phyloP scores from a whole-genome alignment of 106 monocot species.

The Dendrobium chrysotoxum region DNA sequence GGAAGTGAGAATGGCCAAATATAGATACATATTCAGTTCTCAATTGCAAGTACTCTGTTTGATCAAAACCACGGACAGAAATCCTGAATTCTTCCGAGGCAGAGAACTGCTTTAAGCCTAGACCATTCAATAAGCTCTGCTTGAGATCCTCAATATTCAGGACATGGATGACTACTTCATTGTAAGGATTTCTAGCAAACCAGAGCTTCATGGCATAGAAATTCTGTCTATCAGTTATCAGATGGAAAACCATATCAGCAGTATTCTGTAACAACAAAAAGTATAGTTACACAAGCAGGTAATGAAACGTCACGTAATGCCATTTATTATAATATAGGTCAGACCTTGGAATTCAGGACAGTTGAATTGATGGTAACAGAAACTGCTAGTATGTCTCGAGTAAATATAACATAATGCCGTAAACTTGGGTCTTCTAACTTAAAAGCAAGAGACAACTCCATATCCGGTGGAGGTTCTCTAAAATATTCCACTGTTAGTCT shows the following conservation, averaged over 20 bases:
- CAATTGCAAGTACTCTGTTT: conserved; percentile 16
- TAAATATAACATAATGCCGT: conserved; percentile 49
- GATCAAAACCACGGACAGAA: conserved; percentile 29
- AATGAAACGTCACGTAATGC: background rate
- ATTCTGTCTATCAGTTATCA: conserved; percentile 65
- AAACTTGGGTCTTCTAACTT: conserved; percentile 36
- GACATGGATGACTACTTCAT: conserved; percentile 39
- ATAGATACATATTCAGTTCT: conserved; percentile 51
- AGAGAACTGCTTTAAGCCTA: conserved; percentile 15
- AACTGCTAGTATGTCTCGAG: conserved; percentile 43
- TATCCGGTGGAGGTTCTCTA: conserved; percentile 19
- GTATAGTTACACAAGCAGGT: background rate
- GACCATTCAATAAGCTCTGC: conserved; percentile 6
- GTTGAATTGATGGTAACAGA: conserved; percentile 62
- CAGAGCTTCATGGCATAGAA: conserved; percentile 74
- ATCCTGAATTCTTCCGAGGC: conserved; percentile 62
- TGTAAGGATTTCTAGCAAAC: conserved; percentile 48
- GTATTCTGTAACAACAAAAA: conserved; percentile 37
- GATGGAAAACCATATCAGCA: conserved; percentile 52
- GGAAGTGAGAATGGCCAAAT: conserved; percentile 40
- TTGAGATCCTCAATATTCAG: conserved; percentile 50
- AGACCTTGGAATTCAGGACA: conserved; percentile 44
- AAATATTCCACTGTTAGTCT: conserved; percentile 61
- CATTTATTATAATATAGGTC: background rate
- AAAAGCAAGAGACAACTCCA: conserved; percentile 17